Percentiles rank a stretch among this genome's conserved stretches.
Conservation (phyloP, 371 early-diverging fungal genomes). For the Umbelopsis sp. region DNA sequence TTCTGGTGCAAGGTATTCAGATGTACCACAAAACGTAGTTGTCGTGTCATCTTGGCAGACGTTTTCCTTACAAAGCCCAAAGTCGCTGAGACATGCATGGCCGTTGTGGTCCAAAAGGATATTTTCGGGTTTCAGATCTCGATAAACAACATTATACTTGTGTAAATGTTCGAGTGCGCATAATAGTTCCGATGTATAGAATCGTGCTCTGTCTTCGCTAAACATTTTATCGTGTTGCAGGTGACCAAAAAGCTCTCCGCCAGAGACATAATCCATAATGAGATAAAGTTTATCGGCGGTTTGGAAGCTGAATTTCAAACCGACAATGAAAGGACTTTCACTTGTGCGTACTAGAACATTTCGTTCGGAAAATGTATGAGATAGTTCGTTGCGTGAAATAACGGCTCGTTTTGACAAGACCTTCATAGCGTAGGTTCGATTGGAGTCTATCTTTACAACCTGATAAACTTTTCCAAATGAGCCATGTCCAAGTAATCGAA, state of each 20-base stretch:
- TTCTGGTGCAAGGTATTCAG: conserved; percentile 98
- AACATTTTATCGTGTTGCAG: conserved; percentile 67
- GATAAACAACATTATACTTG: conserved; percentile 65
- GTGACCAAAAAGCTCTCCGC: conserved; percentile 78
- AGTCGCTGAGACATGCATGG: conserved; percentile 81
- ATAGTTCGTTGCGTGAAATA: conserved; percentile 72
- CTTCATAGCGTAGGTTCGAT: conserved; percentile 85
- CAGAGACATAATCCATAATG: conserved; percentile 81
- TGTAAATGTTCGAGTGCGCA: conserved; percentile 77
- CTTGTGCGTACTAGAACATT: conserved; percentile 72
- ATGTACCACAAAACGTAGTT: conserved; percentile 89
- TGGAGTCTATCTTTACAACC: conserved; percentile 75
- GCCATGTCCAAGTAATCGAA: conserved; percentile 80
- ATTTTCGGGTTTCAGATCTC: conserved; percentile 72
- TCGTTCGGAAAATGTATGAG: conserved; percentile 81
- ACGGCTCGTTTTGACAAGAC: conserved; percentile 77
- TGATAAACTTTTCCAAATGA: conserved; percentile 86
- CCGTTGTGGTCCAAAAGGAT: conserved; percentile 68
- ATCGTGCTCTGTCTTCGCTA: conserved; percentile 62
- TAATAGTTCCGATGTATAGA: conserved; percentile 76
- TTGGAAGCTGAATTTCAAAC: conserved; percentile 74
- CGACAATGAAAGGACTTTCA: conserved; percentile 69
- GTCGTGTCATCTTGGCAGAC: conserved; percentile 49
- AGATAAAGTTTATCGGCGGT: conserved; percentile 70
- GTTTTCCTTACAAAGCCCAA: conserved; percentile 79